Evolutionary conservation across 768 basidiomycete genomes (phyloP).

Genomic region (Saitozyma podzolica): DNA sequence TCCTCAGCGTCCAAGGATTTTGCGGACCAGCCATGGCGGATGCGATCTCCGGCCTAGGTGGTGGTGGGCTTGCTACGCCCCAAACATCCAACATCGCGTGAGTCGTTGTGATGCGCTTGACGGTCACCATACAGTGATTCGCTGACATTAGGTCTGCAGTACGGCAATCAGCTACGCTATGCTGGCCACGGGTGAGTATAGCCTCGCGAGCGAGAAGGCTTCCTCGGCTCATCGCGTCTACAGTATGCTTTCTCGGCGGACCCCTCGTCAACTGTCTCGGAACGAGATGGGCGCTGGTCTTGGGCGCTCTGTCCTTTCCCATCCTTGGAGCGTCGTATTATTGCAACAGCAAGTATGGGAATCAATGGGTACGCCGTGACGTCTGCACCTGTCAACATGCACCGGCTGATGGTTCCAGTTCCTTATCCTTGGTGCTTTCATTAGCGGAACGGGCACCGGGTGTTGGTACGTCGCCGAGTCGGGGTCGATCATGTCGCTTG

Average conservation of each 20-base stretch:
- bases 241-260: conserved; percentile 14
- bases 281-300: conserved; percentile 5
- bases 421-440: conserved; percentile 6
- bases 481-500: conserved; percentile 25
- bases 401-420: too few species aligned
- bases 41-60: conserved; percentile 25
- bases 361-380: too few species aligned
- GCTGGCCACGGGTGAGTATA: too few species aligned
- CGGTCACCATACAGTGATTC: too few species aligned
- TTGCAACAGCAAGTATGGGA: conserved; percentile 9
- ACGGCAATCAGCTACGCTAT: conserved; percentile 22
- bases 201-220: too few species aligned
- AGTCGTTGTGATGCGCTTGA: not conserved
- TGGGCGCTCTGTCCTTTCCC: conserved; percentile 10
- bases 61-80: conserved; percentile 22
- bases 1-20: conserved; percentile 23
- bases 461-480: conserved; percentile 24
- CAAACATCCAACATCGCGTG: conserved; percentile 1
- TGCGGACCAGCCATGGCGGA: conserved; percentile 22
- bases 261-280: conserved; percentile 8
- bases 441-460: conserved; percentile 1
- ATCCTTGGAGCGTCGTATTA: conserved; percentile 9
- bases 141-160: too few species aligned
- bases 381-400: too few species aligned
- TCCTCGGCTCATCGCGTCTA: too few species aligned